phyloP scores from a whole-genome alignment of 108 stramenopile genomes.

The Conticribra guillardii region DNA sequence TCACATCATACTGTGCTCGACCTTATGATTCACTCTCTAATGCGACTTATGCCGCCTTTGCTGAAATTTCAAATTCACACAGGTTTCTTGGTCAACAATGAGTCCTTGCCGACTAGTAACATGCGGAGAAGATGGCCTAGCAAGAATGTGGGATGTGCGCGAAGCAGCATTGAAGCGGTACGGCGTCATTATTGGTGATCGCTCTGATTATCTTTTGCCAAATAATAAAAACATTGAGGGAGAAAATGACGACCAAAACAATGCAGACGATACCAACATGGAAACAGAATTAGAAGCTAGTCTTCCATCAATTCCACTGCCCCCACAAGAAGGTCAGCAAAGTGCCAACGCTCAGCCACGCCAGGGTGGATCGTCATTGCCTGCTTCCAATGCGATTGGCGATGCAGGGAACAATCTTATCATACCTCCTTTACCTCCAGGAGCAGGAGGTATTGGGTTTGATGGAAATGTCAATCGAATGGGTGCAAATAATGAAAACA shows the following conservation, averaged over 20 bases:
- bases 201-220: slow-evolving; percentile 58
- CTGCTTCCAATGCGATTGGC: not conserved
- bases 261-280: not conserved
- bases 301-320: slow-evolving; percentile 20
- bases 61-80: no score
- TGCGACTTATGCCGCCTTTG: no score
- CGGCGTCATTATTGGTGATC: slow-evolving; percentile 54
- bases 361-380: no score
- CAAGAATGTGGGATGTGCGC: slow-evolving; percentile 84
- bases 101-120: slow-evolving; percentile 81
- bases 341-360: not conserved
- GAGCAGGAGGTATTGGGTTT: slow-evolving; percentile 12
- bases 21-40: no score
- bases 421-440: slow-evolving; percentile 16
- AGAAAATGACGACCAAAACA: no score
- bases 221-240: slow-evolving; percentile 4
- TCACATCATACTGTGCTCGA: no score
- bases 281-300: slow-evolving; percentile 5
- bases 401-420: not conserved
- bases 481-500: slow-evolving; percentile 3
- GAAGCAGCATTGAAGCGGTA: slow-evolving; percentile 78
- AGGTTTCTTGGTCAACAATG: slow-evolving; percentile 81
- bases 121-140: slow-evolving; percentile 76
- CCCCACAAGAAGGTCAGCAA: not conserved
- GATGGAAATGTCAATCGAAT: slow-evolving; percentile 9